These are phyloP conservation scores for Fomitiporia mediterranea DNA, from an alignment of 1,284 basidiomycete species.

Conservation along the genomic window DNA sequence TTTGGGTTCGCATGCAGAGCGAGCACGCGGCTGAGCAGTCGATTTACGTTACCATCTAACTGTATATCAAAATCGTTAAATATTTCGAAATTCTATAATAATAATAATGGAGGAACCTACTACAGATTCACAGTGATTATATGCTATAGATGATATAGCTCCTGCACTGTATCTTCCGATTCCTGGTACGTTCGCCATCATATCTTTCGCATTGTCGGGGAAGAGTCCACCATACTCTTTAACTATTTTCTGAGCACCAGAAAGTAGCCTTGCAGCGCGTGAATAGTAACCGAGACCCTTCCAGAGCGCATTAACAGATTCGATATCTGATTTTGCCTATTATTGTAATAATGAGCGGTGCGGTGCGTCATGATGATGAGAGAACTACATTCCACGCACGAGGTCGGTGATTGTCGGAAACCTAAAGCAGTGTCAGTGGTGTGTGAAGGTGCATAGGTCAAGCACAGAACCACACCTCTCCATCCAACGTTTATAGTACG, in stretches of 20 bases:
- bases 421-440: constrained; percentile 34
- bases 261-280: constrained; percentile 75
- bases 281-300: constrained; percentile 92
- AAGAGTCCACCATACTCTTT: constrained; percentile 64
- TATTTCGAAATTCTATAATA: background rate
- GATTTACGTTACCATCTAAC: constrained; percentile 91
- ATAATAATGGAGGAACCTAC: constrained; percentile 40
- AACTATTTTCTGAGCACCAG: constrained; percentile 75
- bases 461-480: constrained; percentile 45
- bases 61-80: constrained; percentile 28
- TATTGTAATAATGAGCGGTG: constrained; percentile 5
- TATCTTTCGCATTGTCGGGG: constrained; percentile 73
- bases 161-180: constrained; percentile 90
- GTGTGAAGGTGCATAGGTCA: constrained; percentile 7
- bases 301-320: constrained; percentile 86
- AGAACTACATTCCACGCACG: constrained; percentile 36
- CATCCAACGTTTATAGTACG: constrained; percentile 87
- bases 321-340: constrained; percentile 69
- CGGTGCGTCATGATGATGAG: too few species aligned
- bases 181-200: constrained; percentile 85
- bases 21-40: constrained; percentile 75
- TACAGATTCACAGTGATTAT: constrained; percentile 78
- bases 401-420: constrained; percentile 83
- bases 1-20: constrained; percentile 81
- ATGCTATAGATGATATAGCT: constrained; percentile 88